Conservation (phyloP, 352 stramenopile species). For the Phytophthora palmivora region DNA sequence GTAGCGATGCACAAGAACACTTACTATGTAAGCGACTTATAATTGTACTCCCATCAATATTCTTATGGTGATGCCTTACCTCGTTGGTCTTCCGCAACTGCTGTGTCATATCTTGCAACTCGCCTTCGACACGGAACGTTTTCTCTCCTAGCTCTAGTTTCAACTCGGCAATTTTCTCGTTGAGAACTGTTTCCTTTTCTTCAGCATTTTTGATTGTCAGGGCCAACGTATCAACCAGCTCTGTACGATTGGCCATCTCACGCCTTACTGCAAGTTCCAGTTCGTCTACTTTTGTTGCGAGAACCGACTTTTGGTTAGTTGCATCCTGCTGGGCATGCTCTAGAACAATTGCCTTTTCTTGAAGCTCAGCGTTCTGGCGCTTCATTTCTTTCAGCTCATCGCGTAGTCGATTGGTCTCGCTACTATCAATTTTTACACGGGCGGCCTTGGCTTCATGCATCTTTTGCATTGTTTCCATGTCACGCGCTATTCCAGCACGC, state of each 20-base stretch:
- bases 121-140: conserved; percentile 65
- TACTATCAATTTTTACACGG: conserved; percentile 72
- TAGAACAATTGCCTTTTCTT: conserved; percentile 52
- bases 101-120: conserved; percentile 58
- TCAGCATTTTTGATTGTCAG: conserved; percentile 63
- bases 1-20: background rate
- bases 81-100: conserved; percentile 74
- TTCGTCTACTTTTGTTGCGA: conserved; percentile 60
- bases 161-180: conserved; percentile 50
- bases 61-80: conserved; percentile 35
- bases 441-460: conserved; percentile 61
- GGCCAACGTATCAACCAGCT: conserved; percentile 79
- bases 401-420: conserved; percentile 55
- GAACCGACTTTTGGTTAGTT: conserved; percentile 36
- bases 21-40: background rate
- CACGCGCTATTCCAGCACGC: conserved; percentile 57
- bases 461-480: conserved; percentile 79
- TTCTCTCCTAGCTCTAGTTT: conserved; percentile 71
- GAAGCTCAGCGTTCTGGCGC: conserved; percentile 47
- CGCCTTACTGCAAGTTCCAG: conserved; percentile 58
- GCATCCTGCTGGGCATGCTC: conserved; percentile 52
- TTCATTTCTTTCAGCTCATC: conserved; percentile 53
- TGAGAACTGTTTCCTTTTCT: conserved; percentile 57
- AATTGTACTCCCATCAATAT: background rate
- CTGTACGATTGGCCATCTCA: conserved; percentile 72